phyloP scores from a whole-genome alignment of 1,284 basidiomycete genomes.

The Melampsora larici-populina region DNA sequence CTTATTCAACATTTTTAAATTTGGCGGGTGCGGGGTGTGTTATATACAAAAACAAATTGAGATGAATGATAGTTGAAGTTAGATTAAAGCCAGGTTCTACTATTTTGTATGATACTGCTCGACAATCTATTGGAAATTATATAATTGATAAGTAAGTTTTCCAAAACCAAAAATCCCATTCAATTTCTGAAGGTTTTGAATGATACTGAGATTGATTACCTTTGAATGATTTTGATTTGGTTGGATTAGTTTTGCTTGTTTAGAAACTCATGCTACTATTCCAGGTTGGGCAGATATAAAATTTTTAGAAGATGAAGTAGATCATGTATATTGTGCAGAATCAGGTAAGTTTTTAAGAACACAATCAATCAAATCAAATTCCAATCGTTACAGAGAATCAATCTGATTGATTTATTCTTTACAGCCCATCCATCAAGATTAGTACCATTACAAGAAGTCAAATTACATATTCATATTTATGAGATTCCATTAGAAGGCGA shows the following conservation, averaged over 20 bases:
- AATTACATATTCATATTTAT: slow-evolving; percentile 72
- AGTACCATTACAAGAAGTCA: slow-evolving; percentile 1
- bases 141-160: slow-evolving; percentile 56
- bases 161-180: not conserved
- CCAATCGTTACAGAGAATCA: not conserved
- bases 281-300: slow-evolving; percentile 37
- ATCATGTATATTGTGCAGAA: slow-evolving; percentile 36
- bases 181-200: not conserved
- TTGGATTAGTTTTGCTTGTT: slow-evolving; percentile 65
- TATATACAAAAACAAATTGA: not conserved
- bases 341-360: slow-evolving; percentile 8
- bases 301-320: slow-evolving; percentile 32
- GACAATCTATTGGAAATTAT: slow-evolving; percentile 63
- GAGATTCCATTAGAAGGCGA: slow-evolving; percentile 62
- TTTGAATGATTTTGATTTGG: slow-evolving; percentile 61
- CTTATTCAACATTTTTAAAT: not conserved
- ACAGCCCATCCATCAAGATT: slow-evolving; percentile 13
- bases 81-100: slow-evolving; percentile 66
- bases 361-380: not conserved
- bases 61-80: slow-evolving; percentile 69
- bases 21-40: not conserved
- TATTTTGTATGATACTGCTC: slow-evolving; percentile 68
- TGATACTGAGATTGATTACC: slow-evolving; percentile 57
- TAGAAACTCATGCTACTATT: slow-evolving; percentile 25
- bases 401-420: not conserved